Percentiles rank a stretch among this genome's conserved stretches.
Evolutionary conservation across 305 asterid genomes (phyloP).

Genomic region (Ajuga reptans): DNA sequence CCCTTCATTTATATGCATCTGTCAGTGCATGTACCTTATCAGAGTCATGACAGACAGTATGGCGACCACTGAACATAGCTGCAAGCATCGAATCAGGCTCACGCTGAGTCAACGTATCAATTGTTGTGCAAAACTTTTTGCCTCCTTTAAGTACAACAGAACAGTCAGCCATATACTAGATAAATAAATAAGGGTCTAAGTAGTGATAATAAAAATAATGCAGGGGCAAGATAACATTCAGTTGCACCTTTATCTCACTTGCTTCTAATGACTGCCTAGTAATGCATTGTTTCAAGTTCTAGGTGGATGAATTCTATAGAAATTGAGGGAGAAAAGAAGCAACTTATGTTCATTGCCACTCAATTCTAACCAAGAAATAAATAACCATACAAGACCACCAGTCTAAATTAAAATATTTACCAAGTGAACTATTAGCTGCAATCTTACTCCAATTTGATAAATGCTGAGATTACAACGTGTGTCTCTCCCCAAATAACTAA

Average conservation of each 20-base stretch:
- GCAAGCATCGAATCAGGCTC: slow-evolving; percentile 96
- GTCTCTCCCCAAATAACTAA: background rate
- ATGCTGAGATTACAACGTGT: background rate
- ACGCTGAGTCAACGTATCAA: slow-evolving; percentile 73
- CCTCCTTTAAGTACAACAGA: slow-evolving; percentile 51
- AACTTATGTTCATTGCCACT: slow-evolving; percentile 6
- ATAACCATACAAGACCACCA: background rate
- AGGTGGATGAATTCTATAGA: slow-evolving; percentile 6
- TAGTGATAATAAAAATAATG: background rate
- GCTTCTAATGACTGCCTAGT: background rate
- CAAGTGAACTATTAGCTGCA: background rate
- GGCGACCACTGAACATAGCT: slow-evolving; percentile 96
- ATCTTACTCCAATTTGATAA: background rate
- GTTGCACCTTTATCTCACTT: background rate
- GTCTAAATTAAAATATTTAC: background rate
- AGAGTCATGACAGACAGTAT: slow-evolving; percentile 56
- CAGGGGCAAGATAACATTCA: background rate
- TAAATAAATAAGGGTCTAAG: background rate
- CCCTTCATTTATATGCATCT: background rate
- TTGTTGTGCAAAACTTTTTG: slow-evolving; percentile 74
- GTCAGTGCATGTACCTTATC: slow-evolving; percentile 49
- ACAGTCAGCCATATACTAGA: background rate
- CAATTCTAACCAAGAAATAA: slow-evolving; percentile 9
- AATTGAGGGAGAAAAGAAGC: background rate
- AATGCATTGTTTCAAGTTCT: background rate